phyloP scores from a whole-genome alignment of 1,139 yeast species.

The Zygosaccharomyces pseudobailii region DNA sequence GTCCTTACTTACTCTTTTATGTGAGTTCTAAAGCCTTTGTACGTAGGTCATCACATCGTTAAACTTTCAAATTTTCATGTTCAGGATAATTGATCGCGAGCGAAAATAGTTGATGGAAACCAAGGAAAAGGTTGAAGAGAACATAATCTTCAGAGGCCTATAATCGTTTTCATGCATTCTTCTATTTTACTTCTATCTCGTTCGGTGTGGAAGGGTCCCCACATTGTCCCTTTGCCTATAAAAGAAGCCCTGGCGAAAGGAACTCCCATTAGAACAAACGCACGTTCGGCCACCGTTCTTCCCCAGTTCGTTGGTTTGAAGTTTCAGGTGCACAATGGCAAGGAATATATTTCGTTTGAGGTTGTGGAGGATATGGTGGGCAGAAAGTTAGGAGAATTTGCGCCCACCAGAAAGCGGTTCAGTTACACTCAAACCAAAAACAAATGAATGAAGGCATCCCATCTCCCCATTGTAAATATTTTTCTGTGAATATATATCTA shows the following conservation, averaged over 20 bases:
- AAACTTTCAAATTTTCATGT: constrained; percentile 7
- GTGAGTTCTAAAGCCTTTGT: no score
- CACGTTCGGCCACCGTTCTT: constrained; percentile 86
- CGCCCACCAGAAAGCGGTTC: constrained; percentile 85
- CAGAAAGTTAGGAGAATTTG: constrained; percentile 91
- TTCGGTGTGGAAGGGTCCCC: constrained; percentile 60
- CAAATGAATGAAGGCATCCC: constrained; percentile 21
- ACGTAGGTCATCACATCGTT: constrained; percentile 13
- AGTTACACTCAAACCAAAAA: constrained; percentile 62
- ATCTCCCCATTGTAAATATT: constrained; percentile 1
- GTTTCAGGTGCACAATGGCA: constrained; percentile 94
- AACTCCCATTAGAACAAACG: constrained; percentile 88
- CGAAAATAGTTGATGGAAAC: neutral
- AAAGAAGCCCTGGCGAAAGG: constrained; percentile 77
- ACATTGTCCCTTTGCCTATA: constrained; percentile 87
- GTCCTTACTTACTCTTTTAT: neutral
- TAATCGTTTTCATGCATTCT: constrained; percentile 14
- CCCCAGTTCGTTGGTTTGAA: constrained; percentile 94
- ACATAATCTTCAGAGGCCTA: neutral
- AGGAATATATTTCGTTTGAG: constrained; percentile 84
- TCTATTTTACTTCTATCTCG: constrained; percentile 25
- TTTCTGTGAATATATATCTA: constrained; percentile 6
- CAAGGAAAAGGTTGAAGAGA: neutral
- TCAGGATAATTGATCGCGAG: neutral
- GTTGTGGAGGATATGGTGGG: constrained; percentile 97